Conservation (phyloP, 768 basidiomycete genomes). For the Lyophyllum semitale region DNA sequence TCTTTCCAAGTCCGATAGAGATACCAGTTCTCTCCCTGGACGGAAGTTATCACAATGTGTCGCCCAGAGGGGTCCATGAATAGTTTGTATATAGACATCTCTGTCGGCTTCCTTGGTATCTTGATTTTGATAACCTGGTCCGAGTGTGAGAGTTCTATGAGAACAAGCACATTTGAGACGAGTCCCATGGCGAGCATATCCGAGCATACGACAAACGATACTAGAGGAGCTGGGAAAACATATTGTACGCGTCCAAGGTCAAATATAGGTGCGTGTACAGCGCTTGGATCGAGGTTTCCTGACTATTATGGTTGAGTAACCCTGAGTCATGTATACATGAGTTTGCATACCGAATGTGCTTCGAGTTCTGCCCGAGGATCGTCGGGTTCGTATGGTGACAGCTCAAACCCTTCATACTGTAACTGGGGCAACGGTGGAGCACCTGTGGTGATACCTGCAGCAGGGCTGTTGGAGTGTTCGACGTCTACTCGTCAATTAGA, state of each 20-base stretch:
- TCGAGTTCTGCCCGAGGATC: conserved; percentile 48
- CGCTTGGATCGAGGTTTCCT: conserved; percentile 25
- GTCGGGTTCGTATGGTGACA: conserved; percentile 56
- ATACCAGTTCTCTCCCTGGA: conserved; percentile 93
- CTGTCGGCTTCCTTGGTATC: conserved; percentile 72
- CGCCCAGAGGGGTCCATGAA: conserved; percentile 93
- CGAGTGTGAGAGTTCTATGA: conserved; percentile 87
- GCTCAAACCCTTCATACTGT: conserved; percentile 90
- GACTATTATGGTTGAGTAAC: conserved; percentile 25
- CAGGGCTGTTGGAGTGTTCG: conserved; percentile 72
- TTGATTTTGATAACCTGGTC: conserved; percentile 85
- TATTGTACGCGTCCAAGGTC: conserved; percentile 90
- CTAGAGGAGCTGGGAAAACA: conserved; percentile 80
- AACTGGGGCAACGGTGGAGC: conserved; percentile 53
- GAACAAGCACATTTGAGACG: conserved; percentile 71
- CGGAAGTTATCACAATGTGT: conserved; percentile 85
- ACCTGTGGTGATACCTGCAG: conserved; percentile 33
- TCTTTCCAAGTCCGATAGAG: conserved; percentile 81
- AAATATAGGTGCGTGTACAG: conserved; percentile 61
- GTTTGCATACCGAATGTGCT: conserved; percentile 25
- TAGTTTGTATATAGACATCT: conserved; percentile 77
- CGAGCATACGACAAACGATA: conserved; percentile 82
- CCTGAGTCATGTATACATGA: background rate
- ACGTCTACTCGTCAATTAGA: conserved; percentile 58
- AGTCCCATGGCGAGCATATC: conserved; percentile 88